Evolutionary conservation across 805 yeast species (phyloP).

Genomic region (Teunomyces gatunensis): DNA sequence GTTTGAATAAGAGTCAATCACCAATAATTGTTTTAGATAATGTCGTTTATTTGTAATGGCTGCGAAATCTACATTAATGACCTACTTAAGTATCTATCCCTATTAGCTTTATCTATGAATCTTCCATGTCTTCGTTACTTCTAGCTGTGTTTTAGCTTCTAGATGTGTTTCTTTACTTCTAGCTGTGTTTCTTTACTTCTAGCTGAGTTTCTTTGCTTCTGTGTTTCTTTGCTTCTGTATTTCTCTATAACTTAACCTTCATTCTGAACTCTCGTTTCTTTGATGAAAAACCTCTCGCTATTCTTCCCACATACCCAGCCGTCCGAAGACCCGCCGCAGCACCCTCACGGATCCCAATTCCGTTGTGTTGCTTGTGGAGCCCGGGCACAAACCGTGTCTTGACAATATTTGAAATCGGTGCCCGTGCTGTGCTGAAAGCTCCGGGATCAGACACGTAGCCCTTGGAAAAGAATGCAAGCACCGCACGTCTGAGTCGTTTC

Average conservation of each 20-base stretch:
- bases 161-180: neutral
- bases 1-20: too few relatives aligned
- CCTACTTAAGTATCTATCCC: neutral
- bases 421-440: conserved; percentile 12
- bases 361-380: conserved; percentile 10
- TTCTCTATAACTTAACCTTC: neutral
- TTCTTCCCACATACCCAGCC: conserved; percentile 19
- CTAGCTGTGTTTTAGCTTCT: neutral
- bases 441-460: conserved; percentile 28
- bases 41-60: too few relatives aligned
- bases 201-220: neutral
- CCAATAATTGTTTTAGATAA: too few relatives aligned
- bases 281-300: conserved; percentile 17
- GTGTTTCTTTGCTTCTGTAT: neutral
- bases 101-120: neutral
- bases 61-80: too few relatives aligned
- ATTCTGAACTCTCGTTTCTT: neutral
- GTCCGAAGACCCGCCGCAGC: conserved; percentile 16
- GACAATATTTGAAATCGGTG: conserved; percentile 21
- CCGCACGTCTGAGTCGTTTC: conserved; percentile 28
- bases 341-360: conserved; percentile 14
- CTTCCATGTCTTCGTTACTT: neutral
- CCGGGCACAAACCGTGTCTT: conserved; percentile 22
- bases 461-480: conserved; percentile 24
- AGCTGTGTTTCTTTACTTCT: neutral